Evolutionary conservation across 1,284 basidiomycete genomes (phyloP), one percentile per base, ranked within the genome.

Genomic region (Cutaneotrichosporon arboriforme): DNA sequence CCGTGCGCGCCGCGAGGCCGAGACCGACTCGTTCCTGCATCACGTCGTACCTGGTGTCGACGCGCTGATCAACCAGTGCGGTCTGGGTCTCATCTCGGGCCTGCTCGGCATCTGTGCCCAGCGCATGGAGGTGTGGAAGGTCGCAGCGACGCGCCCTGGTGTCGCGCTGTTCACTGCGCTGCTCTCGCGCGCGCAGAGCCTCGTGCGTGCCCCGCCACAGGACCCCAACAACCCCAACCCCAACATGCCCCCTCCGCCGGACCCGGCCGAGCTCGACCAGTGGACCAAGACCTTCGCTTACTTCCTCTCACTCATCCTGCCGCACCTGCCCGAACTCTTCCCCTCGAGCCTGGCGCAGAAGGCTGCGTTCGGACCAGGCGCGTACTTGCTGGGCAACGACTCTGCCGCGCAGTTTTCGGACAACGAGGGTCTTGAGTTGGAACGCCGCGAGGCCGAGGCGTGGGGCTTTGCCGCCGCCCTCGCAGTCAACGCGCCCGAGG

Each of bases 141-240:
- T 93, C 43, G 84, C 87, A 18, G 59, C 64, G 13, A 77, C 90
- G 15, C 85, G 84, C 85, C 91, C 96, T 49, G 96, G 94, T 33
- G 80, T 97, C 23, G 90, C 92, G 8, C 81, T 98, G 49, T 79
- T 97, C 58, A 98, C 93, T 0, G 81, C 96, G 46, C 87, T 98
- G 71, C 78, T 98, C 53, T 93, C 88, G 57, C 84, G 91, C 40
- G 93, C 92, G 12, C 91, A 94, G 72, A 82, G 88, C 22, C 84
- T 98, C 62, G 88, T 90, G 67, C 87, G 93, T 65, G 81, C 78
- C 15, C 75, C 76, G 7, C 53, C 49, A 3, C 41, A 48, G 35
- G 77, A 79, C 72, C 78, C 77, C 39, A 77, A 79, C 72, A 31
- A 31, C 17, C 26, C 7, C 15, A 20, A 20, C 38, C 79, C 21